Conservation (phyloP, 352 stramenopile genomes). For the Globisporangium cystogenes region DNA sequence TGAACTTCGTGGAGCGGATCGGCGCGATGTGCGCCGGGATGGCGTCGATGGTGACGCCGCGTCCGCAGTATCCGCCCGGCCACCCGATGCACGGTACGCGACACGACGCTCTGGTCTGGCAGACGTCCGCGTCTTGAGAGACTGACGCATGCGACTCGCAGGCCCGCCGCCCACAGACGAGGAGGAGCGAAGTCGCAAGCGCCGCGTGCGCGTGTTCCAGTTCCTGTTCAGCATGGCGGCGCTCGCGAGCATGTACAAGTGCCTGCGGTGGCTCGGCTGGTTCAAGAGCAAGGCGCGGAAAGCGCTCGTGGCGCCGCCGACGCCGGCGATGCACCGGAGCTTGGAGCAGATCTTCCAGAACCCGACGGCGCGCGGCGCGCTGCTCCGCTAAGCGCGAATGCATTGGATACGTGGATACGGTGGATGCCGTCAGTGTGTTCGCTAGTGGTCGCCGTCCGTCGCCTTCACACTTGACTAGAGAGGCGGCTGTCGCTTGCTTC, state of each 20-base stretch:
- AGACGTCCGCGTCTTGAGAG: too few species aligned
- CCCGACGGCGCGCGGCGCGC: constrained; percentile 22
- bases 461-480: constrained; percentile 2
- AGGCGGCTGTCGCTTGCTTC: not conserved
- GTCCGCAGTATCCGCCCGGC: constrained; percentile 54
- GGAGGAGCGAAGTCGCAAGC: constrained; percentile 61
- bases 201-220: constrained; percentile 76
- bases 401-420: not conserved
- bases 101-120: too few species aligned
- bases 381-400: constrained; percentile 8
- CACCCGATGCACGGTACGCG: constrained; percentile 68
- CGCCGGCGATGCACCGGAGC: constrained; percentile 26
- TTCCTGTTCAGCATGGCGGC: constrained; percentile 63
- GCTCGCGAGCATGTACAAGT: constrained; percentile 53
- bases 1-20: constrained; percentile 82
- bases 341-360: constrained; percentile 71
- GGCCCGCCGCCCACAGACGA: constrained; percentile 61
- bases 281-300: constrained; percentile 28
- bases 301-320: constrained; percentile 28
- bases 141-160: constrained; percentile 2
- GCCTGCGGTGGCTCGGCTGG: constrained; percentile 39
- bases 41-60: constrained; percentile 59
- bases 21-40: constrained; percentile 66
- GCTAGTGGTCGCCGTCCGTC: not conserved
- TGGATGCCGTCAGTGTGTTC: not conserved